phyloP scores from a whole-genome alignment of 192 early-diverging fungal genomes.

The Phycomyces blakesleeanus region DNA sequence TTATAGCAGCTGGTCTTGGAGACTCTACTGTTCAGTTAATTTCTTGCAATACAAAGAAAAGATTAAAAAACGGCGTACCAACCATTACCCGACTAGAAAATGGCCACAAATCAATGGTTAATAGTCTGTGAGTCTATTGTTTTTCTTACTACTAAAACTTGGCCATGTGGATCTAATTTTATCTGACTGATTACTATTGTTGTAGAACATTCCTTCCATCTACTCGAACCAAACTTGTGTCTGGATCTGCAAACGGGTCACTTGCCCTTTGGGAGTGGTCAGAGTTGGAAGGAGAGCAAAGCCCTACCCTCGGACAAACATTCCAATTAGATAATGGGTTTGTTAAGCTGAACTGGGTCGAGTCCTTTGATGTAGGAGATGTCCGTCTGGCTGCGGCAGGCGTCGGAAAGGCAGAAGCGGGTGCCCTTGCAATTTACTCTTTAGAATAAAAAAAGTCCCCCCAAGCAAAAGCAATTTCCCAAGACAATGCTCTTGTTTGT shows the following conservation, averaged over 20 bases:
- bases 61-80: neutral
- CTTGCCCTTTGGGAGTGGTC: conserved; percentile 20
- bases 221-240: neutral
- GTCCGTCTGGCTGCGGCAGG: conserved; percentile 8
- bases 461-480: neutral
- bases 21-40: conserved; percentile 44
- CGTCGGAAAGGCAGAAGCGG: conserved; percentile 3
- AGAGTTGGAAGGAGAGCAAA: neutral
- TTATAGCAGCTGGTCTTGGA: conserved; percentile 41
- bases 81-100: conserved; percentile 9
- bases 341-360: conserved; percentile 14
- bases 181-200: too few relatives aligned
- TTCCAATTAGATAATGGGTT: conserved; percentile 10
- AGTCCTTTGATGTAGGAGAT: neutral
- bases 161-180: too few relatives aligned
- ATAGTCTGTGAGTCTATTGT: conserved; percentile 31
- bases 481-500: neutral
- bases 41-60: conserved; percentile 5
- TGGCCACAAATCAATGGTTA: conserved; percentile 27
- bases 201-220: too few relatives aligned
- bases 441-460: neutral
- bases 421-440: conserved; percentile 4
- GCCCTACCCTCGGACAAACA: neutral
- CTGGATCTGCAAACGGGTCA: conserved; percentile 28
- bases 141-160: too few relatives aligned